These are phyloP conservation scores for Polychaeton citri DNA, from an alignment of 2,329 filamentous ascomycete genomes.

Conservation along the genomic window DNA sequence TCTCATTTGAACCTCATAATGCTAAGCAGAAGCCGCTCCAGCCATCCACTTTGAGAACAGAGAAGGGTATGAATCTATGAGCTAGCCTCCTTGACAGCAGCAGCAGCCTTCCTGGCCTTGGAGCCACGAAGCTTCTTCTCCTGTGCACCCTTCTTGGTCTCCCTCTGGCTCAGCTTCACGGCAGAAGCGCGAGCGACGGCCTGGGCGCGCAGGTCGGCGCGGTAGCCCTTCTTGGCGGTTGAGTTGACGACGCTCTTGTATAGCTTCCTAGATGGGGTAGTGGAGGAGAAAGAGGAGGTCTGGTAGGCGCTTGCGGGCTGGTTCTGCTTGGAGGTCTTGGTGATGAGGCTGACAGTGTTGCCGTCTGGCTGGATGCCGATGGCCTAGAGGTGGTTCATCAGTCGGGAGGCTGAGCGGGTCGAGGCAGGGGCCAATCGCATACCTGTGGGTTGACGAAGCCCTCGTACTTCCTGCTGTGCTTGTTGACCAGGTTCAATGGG, in stretches of 20 bases:
- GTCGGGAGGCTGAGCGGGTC: slow-evolving; percentile 4
- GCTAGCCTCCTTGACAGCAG: neutral
- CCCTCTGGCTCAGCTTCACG: slow-evolving; percentile 55
- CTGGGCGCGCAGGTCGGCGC: slow-evolving; percentile 35
- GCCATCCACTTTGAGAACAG: too few relatives aligned
- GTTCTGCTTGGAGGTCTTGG: slow-evolving; percentile 70
- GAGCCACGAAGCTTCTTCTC: slow-evolving; percentile 31
- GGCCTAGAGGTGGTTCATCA: slow-evolving; percentile 44
- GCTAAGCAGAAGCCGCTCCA: too few relatives aligned
- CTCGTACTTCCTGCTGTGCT: slow-evolving; percentile 84
- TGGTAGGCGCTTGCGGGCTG: slow-evolving; percentile 56
- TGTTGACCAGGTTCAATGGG: slow-evolving; percentile 84
- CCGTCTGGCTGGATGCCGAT: slow-evolving; percentile 69
- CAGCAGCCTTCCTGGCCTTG: slow-evolving; percentile 16
- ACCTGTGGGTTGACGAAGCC: slow-evolving; percentile 93
- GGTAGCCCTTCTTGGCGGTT: slow-evolving; percentile 77
- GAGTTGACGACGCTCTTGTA: slow-evolving; percentile 78
- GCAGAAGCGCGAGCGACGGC: slow-evolving; percentile 81
- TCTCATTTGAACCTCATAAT: too few relatives aligned
- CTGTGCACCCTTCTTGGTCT: slow-evolving; percentile 71
- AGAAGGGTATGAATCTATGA: slow-evolving; percentile 1
- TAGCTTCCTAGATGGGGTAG: slow-evolving; percentile 69
- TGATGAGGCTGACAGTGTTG: slow-evolving; percentile 65
- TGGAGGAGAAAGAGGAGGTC: slow-evolving; percentile 55
- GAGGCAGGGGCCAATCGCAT: slow-evolving; percentile 18